Conservation (phyloP, 768 basidiomycete genomes). For the Boletus coccyginus region DNA sequence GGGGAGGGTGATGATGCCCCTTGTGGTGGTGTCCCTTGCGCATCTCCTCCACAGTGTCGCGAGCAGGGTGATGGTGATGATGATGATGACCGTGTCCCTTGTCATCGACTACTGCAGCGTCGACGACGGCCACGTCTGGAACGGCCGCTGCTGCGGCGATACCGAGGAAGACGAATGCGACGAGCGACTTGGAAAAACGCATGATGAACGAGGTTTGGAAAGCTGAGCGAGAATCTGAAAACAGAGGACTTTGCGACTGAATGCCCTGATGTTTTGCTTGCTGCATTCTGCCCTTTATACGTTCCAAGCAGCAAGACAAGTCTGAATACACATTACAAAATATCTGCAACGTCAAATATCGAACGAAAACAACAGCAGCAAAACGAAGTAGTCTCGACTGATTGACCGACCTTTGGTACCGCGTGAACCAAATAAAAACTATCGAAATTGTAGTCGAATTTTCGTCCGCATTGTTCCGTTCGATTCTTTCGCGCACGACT, state of each 20-base stretch:
- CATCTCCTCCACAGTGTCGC: background rate
- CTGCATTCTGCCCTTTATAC: background rate
- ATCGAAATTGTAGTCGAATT: background rate
- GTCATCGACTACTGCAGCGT: background rate
- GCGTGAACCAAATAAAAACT: background rate
- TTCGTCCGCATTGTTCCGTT: background rate
- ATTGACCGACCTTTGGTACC: background rate
- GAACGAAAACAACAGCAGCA: background rate
- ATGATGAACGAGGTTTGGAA: background rate
- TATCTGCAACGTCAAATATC: background rate
- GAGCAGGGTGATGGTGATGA: background rate
- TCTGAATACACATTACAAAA: background rate
- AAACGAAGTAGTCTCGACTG: background rate
- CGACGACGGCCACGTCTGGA: background rate
- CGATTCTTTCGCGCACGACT: background rate
- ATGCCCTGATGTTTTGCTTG: background rate
- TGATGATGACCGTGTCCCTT: background rate
- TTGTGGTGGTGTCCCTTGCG: background rate
- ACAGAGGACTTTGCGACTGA: background rate
- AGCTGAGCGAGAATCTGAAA: background rate
- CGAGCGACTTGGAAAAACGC: conserved; percentile 5
- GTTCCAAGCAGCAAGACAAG: background rate
- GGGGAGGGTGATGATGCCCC: background rate
- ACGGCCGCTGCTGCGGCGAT: conserved; percentile 1
- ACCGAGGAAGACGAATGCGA: conserved; percentile 3